phyloP scores from a whole-genome alignment of 2,329 filamentous ascomycete genomes.

The Camillea tinctor region DNA sequence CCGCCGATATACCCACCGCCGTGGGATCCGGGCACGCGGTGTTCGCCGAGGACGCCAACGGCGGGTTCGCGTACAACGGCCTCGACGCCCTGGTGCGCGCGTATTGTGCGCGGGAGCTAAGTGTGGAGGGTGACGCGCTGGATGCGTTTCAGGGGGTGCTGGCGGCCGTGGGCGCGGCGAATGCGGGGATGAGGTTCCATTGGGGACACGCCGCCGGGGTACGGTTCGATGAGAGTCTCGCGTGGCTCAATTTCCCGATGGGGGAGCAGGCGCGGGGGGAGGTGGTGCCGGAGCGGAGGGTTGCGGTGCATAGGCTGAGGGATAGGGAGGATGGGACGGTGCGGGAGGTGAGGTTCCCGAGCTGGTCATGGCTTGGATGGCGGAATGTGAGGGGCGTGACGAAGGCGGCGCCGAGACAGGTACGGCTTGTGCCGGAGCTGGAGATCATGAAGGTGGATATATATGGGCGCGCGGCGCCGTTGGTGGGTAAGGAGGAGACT shows the following conservation, averaged over 20 bases:
- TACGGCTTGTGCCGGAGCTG: constrained; percentile 12
- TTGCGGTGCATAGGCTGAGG: constrained; percentile 8
- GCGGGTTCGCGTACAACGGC: constrained; percentile 15
- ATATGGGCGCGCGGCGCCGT: constrained; percentile 12
- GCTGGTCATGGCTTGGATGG: constrained; percentile 22
- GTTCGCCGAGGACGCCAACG: constrained; percentile 13
- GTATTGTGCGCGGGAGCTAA: constrained; percentile 13
- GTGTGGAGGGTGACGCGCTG: constrained; percentile 11
- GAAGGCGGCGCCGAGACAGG: constrained; percentile 11
- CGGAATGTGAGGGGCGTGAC: constrained; percentile 9
- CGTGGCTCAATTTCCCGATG: constrained; percentile 18
- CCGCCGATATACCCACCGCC: constrained; percentile 9
- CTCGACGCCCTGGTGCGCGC: constrained; percentile 11
- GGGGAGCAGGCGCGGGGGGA: constrained; percentile 6
- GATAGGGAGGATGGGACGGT: constrained; percentile 5
- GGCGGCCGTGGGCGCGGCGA: constrained; percentile 5
- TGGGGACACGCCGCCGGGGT: constrained; percentile 18
- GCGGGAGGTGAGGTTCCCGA: constrained; percentile 13
- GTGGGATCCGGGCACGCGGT: constrained; percentile 16
- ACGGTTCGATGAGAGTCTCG: constrained; percentile 16
- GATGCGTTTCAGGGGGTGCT: constrained; percentile 18
- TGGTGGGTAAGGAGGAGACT: not conserved
- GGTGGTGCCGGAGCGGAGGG: constrained; percentile 7
- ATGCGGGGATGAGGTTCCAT: constrained; percentile 17
- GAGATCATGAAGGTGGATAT: constrained; percentile 17